A percentile compares a stretch with the other conserved stretches of the same genome.
Evolutionary conservation across 129 eudicot genomes (phyloP).

Genomic region (Solidago caesia): DNA sequence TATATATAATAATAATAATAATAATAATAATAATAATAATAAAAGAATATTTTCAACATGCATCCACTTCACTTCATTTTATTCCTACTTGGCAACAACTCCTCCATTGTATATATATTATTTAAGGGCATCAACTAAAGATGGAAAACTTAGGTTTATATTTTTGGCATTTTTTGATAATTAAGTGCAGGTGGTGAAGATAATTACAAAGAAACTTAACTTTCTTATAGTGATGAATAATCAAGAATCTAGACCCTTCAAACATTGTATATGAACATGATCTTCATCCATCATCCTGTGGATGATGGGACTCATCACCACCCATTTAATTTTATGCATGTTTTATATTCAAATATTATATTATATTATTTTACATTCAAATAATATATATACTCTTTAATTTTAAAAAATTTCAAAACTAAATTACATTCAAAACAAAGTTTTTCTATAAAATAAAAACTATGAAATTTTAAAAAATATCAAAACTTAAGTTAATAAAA

Average conservation of each 20-base stretch:
- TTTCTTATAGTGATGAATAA: conserved; percentile 48
- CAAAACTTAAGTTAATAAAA: too few relatives aligned
- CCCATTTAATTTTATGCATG: conserved; percentile 7
- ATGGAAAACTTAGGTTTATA: conserved; percentile 47
- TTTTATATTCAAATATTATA: not conserved
- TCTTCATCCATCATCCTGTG: conserved; percentile 34
- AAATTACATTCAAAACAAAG: too few relatives aligned
- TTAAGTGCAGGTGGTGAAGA: conserved; percentile 36
- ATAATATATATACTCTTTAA: too few relatives aligned
- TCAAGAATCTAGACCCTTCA: conserved; percentile 40
- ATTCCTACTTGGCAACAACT: conserved; percentile 76
- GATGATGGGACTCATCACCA: conserved; percentile 76
- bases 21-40: too few relatives aligned
- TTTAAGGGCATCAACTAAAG: conserved; percentile 32
- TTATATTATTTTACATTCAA: too few relatives aligned
- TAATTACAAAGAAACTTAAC: conserved; percentile 52
- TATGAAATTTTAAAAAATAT: too few relatives aligned
- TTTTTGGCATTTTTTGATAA: conserved; percentile 24
- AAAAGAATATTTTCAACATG: conserved; percentile 65
- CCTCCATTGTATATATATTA: not conserved
- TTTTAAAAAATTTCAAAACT: too few relatives aligned
- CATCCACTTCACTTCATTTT: conserved; percentile 53
- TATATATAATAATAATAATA: too few relatives aligned
- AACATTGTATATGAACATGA: conserved; percentile 43
- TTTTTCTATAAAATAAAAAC: too few relatives aligned